A percentile compares a stretch with the other conserved stretches of the same genome.
Conservation (phyloP, 805 yeast species). For the Kluyveromyces siamensis region DNA sequence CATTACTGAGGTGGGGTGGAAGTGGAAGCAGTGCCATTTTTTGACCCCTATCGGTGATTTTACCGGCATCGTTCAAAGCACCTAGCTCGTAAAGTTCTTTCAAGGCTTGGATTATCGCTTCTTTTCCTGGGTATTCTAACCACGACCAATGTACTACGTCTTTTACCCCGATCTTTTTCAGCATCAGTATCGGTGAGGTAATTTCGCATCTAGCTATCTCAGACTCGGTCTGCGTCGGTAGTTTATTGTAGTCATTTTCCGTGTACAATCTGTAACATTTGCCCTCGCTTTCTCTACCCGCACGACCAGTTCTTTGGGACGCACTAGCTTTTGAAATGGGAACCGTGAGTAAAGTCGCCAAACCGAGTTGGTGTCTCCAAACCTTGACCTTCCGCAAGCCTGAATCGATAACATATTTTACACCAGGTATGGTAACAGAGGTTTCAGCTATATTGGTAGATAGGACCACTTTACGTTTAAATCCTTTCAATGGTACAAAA, state of each 20-base stretch:
- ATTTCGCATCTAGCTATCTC: constrained; percentile 85
- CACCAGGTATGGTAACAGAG: constrained; percentile 92
- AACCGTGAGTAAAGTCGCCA: constrained; percentile 85
- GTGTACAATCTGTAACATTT: constrained; percentile 79
- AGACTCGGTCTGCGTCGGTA: constrained; percentile 81
- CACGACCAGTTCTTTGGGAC: constrained; percentile 93
- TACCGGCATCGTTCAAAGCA: constrained; percentile 71
- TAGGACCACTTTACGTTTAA: constrained; percentile 74
- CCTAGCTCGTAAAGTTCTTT: constrained; percentile 67
- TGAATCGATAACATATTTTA: constrained; percentile 83
- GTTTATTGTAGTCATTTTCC: constrained; percentile 53
- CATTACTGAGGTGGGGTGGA: constrained; percentile 87
- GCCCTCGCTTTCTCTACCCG: constrained; percentile 96
- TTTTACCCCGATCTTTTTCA: constrained; percentile 74
- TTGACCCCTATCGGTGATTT: constrained; percentile 69
- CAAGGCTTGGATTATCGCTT: constrained; percentile 66
- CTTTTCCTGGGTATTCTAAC: constrained; percentile 84
- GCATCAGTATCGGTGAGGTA: constrained; percentile 71
- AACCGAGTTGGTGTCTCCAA: constrained; percentile 87
- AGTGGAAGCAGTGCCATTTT: constrained; percentile 85
- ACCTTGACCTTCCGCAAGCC: constrained; percentile 91
- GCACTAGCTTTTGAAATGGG: constrained; percentile 94
- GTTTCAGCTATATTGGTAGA: constrained; percentile 98
- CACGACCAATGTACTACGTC: constrained; percentile 85
- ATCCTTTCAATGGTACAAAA: constrained; percentile 55